Evolutionary conservation across 2,329 filamentous ascomycete species (phyloP).

Genomic region (Xylariaceae sp.): DNA sequence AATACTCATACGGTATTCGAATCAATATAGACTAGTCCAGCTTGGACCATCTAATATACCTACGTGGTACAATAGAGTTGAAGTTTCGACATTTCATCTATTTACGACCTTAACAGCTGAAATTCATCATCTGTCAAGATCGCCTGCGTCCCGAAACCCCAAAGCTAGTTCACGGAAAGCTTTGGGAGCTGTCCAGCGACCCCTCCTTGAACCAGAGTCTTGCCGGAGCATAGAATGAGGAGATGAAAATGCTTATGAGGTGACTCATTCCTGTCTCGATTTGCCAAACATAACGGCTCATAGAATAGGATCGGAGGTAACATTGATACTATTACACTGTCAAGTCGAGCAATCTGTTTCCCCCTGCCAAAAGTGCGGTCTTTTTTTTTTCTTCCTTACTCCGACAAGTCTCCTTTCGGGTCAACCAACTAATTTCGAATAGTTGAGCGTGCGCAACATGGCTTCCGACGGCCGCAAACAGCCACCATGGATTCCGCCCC

Average conservation of each 20-base stretch:
- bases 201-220: no score
- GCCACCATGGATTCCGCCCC: constrained; percentile 11
- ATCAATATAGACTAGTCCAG: no score
- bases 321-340: background rate
- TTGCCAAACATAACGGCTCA: constrained; percentile 1
- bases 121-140: no score
- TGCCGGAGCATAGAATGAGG: no score
- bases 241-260: background rate
- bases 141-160: no score
- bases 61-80: no score
- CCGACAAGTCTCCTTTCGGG: background rate
- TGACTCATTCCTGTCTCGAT: constrained; percentile 8
- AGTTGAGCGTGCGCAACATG: constrained; percentile 3
- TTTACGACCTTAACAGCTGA: no score
- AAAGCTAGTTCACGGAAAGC: no score
- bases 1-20: no score
- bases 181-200: no score
- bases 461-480: constrained; percentile 17
- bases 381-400: constrained; percentile 3
- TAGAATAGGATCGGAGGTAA: background rate
- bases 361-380: background rate
- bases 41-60: no score
- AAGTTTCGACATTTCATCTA: no score
- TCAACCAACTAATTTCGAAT: background rate
- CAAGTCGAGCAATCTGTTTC: constrained; percentile 4